Base-by-base conservation (phyloP, 192 early-diverging fungal genomes). In the Pecoramyces ruminantium region DNA sequence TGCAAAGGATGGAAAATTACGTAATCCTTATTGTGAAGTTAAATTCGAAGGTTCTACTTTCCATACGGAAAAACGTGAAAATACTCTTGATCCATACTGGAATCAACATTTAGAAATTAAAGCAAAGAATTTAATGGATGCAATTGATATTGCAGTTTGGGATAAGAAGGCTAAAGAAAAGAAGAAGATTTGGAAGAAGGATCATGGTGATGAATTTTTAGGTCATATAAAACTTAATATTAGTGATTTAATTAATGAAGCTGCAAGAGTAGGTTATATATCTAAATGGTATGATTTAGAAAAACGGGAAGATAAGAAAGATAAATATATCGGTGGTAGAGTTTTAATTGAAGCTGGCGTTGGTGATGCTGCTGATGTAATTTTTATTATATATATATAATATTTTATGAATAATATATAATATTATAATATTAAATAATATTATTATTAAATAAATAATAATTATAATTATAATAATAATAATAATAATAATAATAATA, bases 311-410 rank as follows among this genome's bases (percentile, higher is more conserved):
- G 79, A 81, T 29, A 87, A 85, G 80, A 90, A 89, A 81, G 89
- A 90, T 80, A 87, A 88, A 80, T 90, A 89, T 83, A 86, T 89
- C 17, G 89, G 89, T 15, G 89, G 89, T 17, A 84, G 86, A 29
- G 82, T 90, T 28, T 79, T 86, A 17, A 78, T 90, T n/a, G 88
- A 88, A 78, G 82, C 83, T 38, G 51, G 82, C 79, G 80, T 90
- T 67, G 81, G 80, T 21, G 86, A 67, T 25, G 25, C 51, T n/a
- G 21, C 51, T 67, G 51, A 67, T 67, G 9, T 67, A 34, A 34
- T 3, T 34, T 34, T 34, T 11, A n/a, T n/a, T n/a, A n/a, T n/a
- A n/a, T n/a, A n/a, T n/a, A n/a, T n/a, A n/a, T n/a, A n/a, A n/a
- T n/a, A n/a, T n/a, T n/a, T n/a, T n/a, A n/a, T n/a, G n/a, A n/a